These are phyloP conservation scores for Leonotis leonurus DNA, from an alignment of 257 asterid genomes.

Conservation along the genomic window DNA sequence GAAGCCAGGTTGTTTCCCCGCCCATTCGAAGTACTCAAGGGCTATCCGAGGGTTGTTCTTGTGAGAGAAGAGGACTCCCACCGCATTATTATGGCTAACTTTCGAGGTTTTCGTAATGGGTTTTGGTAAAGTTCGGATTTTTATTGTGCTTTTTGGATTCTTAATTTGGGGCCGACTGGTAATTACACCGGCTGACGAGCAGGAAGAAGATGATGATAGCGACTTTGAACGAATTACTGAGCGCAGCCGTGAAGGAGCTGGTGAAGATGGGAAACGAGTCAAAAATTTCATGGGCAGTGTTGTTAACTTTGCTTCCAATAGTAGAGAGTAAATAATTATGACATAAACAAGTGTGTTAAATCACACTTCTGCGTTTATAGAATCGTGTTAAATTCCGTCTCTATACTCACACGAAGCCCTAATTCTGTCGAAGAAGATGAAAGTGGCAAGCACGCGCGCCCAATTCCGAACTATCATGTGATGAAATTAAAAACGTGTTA, in stretches of 20 bases:
- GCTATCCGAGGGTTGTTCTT: constrained; percentile 58
- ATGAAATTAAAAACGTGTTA: too few species aligned
- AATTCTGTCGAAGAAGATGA: neutral
- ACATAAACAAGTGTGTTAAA: neutral
- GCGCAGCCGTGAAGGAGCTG: constrained; percentile 12
- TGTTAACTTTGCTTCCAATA: neutral
- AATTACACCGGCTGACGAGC: constrained; percentile 7
- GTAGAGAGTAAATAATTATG: neutral
- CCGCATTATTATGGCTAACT: constrained; percentile 22
- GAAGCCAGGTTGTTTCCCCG: constrained; percentile 32
- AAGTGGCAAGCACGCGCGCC: neutral
- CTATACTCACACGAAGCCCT: neutral
- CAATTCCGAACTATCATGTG: too few species aligned
- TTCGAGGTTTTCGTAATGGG: constrained; percentile 15
- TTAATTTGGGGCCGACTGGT: neutral
- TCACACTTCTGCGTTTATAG: neutral
- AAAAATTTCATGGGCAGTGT: constrained; percentile 13
- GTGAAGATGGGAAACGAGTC: constrained; percentile 1
- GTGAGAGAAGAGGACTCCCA: constrained; percentile 39
- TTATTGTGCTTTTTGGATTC: constrained; percentile 6
- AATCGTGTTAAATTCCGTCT: neutral
- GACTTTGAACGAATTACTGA: constrained; percentile 7
- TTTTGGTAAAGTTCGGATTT: constrained; percentile 16
- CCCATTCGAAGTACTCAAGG: constrained; percentile 38
- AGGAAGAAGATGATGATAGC: constrained; percentile 8